Conservation (phyloP, 2,329 filamentous ascomycete genomes). For the Fusarium phyllophilum region DNA sequence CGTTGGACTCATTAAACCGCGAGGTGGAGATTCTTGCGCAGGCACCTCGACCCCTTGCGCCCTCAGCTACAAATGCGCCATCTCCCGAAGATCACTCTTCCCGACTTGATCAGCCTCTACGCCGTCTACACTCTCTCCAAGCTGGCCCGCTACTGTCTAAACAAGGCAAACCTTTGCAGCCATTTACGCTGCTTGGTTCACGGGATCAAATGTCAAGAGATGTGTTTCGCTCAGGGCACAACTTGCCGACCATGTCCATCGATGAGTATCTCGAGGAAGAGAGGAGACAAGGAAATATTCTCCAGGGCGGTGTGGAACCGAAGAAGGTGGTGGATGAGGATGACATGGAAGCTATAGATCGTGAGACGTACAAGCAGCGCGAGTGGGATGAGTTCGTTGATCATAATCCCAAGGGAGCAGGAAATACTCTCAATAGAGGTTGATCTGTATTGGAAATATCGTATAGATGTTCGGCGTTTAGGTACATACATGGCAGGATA, state of each 20-base stretch:
- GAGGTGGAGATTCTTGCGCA: slow-evolving; percentile 85
- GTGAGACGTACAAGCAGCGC: slow-evolving; percentile 90
- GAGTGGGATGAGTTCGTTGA: slow-evolving; percentile 97
- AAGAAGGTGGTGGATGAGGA: slow-evolving; percentile 86
- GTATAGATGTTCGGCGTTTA: slow-evolving; percentile 14
- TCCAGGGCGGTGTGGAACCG: slow-evolving; percentile 87
- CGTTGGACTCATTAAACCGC: slow-evolving; percentile 85
- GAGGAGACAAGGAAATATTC: slow-evolving; percentile 82
- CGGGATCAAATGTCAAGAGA: slow-evolving; percentile 79
- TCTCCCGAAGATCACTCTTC: slow-evolving; percentile 66
- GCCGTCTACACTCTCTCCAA: slow-evolving; percentile 59
- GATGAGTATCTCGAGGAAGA: slow-evolving; percentile 98
- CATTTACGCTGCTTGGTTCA: slow-evolving; percentile 85
- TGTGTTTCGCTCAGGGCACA: slow-evolving; percentile 92
- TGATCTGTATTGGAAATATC: slow-evolving; percentile 35
- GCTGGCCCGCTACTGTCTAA: slow-evolving; percentile 80
- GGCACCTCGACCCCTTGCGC: slow-evolving; percentile 68
- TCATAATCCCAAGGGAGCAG: slow-evolving; percentile 83
- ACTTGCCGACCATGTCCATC: slow-evolving; percentile 95
- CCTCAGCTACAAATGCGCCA: slow-evolving; percentile 58
- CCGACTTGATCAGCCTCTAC: slow-evolving; percentile 74
- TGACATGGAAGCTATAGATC: slow-evolving; percentile 85
- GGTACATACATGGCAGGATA: slow-evolving; percentile 18
- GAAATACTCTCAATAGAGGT: slow-evolving; percentile 85
- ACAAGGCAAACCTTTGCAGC: slow-evolving; percentile 86